phyloP scores from a whole-genome alignment of 495 filamentous ascomycete genomes.

The Talaromyces borbonicus region DNA sequence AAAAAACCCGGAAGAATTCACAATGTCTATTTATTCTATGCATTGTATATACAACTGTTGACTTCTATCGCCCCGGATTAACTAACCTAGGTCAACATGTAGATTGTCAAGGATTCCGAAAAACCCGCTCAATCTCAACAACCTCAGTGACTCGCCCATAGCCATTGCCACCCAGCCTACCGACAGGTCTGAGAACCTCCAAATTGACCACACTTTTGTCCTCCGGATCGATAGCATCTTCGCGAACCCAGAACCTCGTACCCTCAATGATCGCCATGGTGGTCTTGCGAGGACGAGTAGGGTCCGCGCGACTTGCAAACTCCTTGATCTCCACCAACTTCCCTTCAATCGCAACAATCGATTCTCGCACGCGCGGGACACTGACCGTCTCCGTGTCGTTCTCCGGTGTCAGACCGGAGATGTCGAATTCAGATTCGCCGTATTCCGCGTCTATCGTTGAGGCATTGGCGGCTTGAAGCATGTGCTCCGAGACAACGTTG shows the following conservation, averaged over 20 bases:
- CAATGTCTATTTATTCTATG: too few species aligned
- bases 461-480: constrained; percentile 79
- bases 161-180: constrained; percentile 73
- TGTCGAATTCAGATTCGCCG: constrained; percentile 71
- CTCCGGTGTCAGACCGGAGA: constrained; percentile 65
- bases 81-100: too few species aligned
- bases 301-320: constrained; percentile 56
- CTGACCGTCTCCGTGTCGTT: constrained; percentile 52
- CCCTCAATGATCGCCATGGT: constrained; percentile 77
- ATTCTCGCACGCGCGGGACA: constrained; percentile 67
- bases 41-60: too few species aligned
- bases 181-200: constrained; percentile 59
- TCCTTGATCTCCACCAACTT: constrained; percentile 65
- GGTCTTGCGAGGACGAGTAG: constrained; percentile 62
- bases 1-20: too few species aligned
- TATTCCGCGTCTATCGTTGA: constrained; percentile 68
- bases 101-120: too few species aligned
- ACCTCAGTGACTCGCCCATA: constrained; percentile 64
- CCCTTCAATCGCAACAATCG: constrained; percentile 71
- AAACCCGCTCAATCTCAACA: constrained; percentile 67
- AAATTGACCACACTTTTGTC: constrained; percentile 63
- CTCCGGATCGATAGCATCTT: constrained; percentile 71
- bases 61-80: too few species aligned
- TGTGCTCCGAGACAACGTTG: constrained; percentile 80
- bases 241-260: constrained; percentile 75